phyloP scores from a whole-genome alignment of 768 basidiomycete species.

The Kwoniella bestiolae region DNA sequence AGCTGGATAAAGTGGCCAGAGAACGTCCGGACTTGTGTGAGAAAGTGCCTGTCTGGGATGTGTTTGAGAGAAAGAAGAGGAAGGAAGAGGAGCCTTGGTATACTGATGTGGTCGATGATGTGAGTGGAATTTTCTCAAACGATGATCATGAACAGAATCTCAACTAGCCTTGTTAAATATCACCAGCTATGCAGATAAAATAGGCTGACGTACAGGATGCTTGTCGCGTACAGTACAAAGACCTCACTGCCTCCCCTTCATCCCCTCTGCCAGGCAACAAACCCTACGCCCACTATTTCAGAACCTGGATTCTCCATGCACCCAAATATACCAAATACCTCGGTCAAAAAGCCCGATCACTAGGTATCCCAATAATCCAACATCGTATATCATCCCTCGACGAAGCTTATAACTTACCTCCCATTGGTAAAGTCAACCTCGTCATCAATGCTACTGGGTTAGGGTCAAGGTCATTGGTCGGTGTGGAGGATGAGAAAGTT shows the following conservation, averaged over 20 bases:
- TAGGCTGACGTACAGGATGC: no score
- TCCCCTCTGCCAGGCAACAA: slow-evolving; percentile 22
- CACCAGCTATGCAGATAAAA: no score
- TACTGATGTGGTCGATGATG: slow-evolving; percentile 37
- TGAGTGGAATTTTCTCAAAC: no score
- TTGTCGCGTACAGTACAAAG: slow-evolving; percentile 10
- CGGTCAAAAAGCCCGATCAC: slow-evolving; percentile 57
- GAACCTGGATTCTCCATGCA: slow-evolving; percentile 63
- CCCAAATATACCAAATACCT: slow-evolving; percentile 64
- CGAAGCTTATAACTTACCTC: slow-evolving; percentile 61
- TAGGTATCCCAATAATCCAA: slow-evolving; percentile 62
- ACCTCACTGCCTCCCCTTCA: slow-evolving; percentile 4
- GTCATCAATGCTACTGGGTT: slow-evolving; percentile 67
- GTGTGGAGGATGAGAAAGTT: slow-evolving; percentile 75
- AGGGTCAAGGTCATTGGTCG: slow-evolving; percentile 72
- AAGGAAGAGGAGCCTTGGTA: slow-evolving; percentile 39
- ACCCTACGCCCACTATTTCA: slow-evolving; percentile 51
- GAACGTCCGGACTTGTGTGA: slow-evolving; percentile 45
- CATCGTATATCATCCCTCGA: slow-evolving; percentile 61
- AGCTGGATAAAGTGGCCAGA: slow-evolving; percentile 37
- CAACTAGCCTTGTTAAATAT: no score
- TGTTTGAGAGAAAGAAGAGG: slow-evolving; percentile 29
- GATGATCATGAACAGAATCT: no score
- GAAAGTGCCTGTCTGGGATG: slow-evolving; percentile 39
- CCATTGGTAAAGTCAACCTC: slow-evolving; percentile 56